These are phyloP conservation scores for Brassica balearica DNA, from an alignment of 441 rosid genomes.

Conservation along the genomic window DNA sequence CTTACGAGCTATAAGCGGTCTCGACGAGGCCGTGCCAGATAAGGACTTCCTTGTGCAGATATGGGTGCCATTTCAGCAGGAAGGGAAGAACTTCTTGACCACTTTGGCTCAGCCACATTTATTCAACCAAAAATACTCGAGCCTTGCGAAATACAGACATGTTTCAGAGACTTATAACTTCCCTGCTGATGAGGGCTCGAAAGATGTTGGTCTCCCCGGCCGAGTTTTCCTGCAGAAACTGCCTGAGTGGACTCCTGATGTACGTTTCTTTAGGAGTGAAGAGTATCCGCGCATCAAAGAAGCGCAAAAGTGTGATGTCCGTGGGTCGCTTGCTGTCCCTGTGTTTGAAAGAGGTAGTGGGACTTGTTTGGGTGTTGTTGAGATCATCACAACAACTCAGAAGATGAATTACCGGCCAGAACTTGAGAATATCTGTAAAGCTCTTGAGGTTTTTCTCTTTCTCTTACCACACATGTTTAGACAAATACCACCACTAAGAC, in stretches of 20 bases:
- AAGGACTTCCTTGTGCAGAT: slow-evolving; percentile 75
- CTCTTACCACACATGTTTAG: slow-evolving; percentile 20
- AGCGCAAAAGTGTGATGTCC: slow-evolving; percentile 63
- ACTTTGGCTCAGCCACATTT: slow-evolving; percentile 76
- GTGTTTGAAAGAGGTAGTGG: slow-evolving; percentile 70
- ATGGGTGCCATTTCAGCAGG: slow-evolving; percentile 83
- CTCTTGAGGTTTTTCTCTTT: slow-evolving; percentile 74
- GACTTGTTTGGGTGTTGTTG: slow-evolving; percentile 89
- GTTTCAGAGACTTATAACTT: slow-evolving; percentile 64
- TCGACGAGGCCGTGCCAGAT: slow-evolving; percentile 60
- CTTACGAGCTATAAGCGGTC: slow-evolving; percentile 55
- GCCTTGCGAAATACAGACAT: slow-evolving; percentile 64
- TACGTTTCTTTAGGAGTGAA: slow-evolving; percentile 67
- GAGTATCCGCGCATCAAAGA: slow-evolving; percentile 67
- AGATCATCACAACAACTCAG: slow-evolving; percentile 76
- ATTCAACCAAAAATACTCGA: slow-evolving; percentile 52
- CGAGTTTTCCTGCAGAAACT: slow-evolving; percentile 70
- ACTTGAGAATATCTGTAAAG: slow-evolving; percentile 80
- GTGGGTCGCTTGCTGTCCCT: slow-evolving; percentile 77
- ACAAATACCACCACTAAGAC: background rate
- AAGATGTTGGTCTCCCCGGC: slow-evolving; percentile 76
- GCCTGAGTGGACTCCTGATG: slow-evolving; percentile 96
- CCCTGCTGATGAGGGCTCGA: slow-evolving; percentile 63
- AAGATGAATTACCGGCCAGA: slow-evolving; percentile 71
- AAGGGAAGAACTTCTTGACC: slow-evolving; percentile 71